Base-by-base conservation (phyloP, 768 basidiomycete genomes). In the Lactifluus hygrophoroides region DNA sequence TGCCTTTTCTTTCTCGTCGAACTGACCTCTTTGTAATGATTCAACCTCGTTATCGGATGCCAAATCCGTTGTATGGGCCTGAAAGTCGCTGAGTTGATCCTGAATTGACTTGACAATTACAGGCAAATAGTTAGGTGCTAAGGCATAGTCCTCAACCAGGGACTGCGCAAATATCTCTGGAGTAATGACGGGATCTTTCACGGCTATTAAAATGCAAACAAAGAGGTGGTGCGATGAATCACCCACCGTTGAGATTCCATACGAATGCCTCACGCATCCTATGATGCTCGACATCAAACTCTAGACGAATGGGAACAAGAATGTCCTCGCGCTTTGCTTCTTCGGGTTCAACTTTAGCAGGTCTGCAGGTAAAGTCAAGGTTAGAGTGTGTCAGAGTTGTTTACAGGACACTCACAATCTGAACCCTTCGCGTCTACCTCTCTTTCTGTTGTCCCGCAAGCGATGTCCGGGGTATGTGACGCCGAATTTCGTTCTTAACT, bases 181-280 rank as follows among this genome's bases (percentile, higher is more conserved):
- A 0, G 91, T 91, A 28, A 97, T 83, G 48, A 93, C 74, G 1
- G 90, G 85, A 71, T 98, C 95, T 96, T 50, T n/a, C 38, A 37
- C 14, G 40, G 19, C 25, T 19, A 21, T 35, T 25, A 61, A 45
- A 30, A 38, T 5, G 1, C 25, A 35, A 49, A 21, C 2, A 42
- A 19, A 6, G 21, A 4, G 17, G 37, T 25, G 11, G 16, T 21
- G 19, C 1, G 25, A 19, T 7, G 27, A 44, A 49, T n/a, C 6
- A 62, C 82, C n/a, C 56, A 96, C 94, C 95, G 63, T 88, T 88
- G 45, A 94, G 72, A 67, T 99, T 96, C 96, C 95, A 99, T 45
- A 96, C 81, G 72, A 98, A 97, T 0, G 95, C 93, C 69, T 99
- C 96, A 27, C 93, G 83, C 77, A 97, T 86, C 73, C 87, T 90